Conservation (phyloP, 306 rosid species). For the Macrotyloma uniflorum region DNA sequence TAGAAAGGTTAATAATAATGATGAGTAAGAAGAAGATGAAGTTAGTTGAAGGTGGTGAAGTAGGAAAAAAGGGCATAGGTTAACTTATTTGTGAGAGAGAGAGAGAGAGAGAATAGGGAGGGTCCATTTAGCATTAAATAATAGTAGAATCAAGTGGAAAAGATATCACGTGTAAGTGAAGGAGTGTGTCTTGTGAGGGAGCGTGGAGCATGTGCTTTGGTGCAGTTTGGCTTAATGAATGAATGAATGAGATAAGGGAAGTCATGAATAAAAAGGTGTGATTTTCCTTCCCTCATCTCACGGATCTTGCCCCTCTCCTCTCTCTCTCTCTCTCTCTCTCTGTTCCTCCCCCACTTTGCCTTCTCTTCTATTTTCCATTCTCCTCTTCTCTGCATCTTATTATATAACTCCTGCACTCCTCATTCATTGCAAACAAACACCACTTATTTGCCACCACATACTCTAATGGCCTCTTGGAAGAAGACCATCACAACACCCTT, state of each 20-base stretch:
- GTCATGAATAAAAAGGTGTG: conserved; percentile 46
- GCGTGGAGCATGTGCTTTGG: conserved; percentile 83
- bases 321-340: neutral
- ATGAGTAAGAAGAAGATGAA: neutral
- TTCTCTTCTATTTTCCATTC: neutral
- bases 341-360: neutral
- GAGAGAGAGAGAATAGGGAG: neutral
- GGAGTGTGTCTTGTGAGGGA: conserved; percentile 43
- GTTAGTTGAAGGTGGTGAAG: neutral
- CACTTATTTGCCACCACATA: neutral
- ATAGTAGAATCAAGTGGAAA: conserved; percentile 27
- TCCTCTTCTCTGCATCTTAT: neutral
- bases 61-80: conserved; percentile 43
- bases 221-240: conserved; percentile 44
- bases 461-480: conserved; percentile 85
- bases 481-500: conserved; percentile 88
- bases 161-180: conserved; percentile 45
- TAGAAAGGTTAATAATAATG: conserved; percentile 8
- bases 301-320: conserved; percentile 78
- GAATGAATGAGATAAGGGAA: conserved; percentile 23
- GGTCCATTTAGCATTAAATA: conserved; percentile 19
- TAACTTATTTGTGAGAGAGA: conserved; percentile 30
- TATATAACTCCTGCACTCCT: conserved; percentile 11
- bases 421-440: conserved; percentile 1
- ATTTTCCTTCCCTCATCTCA: conserved; percentile 71